Percentiles rank a stretch among this genome's conserved stretches.
phyloP scores from a whole-genome alignment of 2,329 filamentous ascomycete genomes.

The Sclerotinia glacialis region DNA sequence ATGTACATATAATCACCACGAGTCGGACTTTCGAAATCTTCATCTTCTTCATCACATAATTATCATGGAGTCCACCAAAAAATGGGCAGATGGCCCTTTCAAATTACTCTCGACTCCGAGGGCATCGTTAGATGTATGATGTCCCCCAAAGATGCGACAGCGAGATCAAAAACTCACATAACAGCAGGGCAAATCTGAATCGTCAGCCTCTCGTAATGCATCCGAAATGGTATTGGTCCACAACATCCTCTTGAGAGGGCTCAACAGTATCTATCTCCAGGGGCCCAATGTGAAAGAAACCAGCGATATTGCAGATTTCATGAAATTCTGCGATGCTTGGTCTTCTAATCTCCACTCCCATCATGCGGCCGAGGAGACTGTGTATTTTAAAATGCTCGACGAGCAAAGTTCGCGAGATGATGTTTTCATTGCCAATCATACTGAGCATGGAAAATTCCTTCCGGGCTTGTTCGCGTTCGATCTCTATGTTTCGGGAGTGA shows the following conservation, averaged over 20 bases:
- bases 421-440: slow-evolving; percentile 41
- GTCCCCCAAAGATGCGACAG: not conserved
- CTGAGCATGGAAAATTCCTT: slow-evolving; percentile 45
- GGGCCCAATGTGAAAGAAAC: slow-evolving; percentile 41
- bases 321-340: slow-evolving; percentile 26
- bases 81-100: slow-evolving; percentile 28
- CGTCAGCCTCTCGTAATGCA: slow-evolving; percentile 30
- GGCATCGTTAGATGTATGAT: slow-evolving; percentile 5
- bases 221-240: slow-evolving; percentile 41
- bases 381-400: slow-evolving; percentile 44
- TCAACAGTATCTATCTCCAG: slow-evolving; percentile 43
- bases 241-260: slow-evolving; percentile 42
- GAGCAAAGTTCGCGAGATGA: slow-evolving; percentile 36
- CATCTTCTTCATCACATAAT: not conserved
- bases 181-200: slow-evolving; percentile 14
- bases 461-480: slow-evolving; percentile 40
- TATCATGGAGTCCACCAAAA: slow-evolving; percentile 5
- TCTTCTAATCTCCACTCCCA: slow-evolving; percentile 41
- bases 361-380: slow-evolving; percentile 43
- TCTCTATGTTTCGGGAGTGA: slow-evolving; percentile 39
- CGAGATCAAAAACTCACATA: not conserved
- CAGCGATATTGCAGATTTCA: slow-evolving; percentile 40
- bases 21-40: not conserved
- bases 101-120: slow-evolving; percentile 25
- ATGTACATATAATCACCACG: not conserved